Percentiles rank a stretch among this genome's conserved stretches.
Conservation (phyloP, 1,139 yeast species). For the Groenewaldozyma auringiensis region DNA sequence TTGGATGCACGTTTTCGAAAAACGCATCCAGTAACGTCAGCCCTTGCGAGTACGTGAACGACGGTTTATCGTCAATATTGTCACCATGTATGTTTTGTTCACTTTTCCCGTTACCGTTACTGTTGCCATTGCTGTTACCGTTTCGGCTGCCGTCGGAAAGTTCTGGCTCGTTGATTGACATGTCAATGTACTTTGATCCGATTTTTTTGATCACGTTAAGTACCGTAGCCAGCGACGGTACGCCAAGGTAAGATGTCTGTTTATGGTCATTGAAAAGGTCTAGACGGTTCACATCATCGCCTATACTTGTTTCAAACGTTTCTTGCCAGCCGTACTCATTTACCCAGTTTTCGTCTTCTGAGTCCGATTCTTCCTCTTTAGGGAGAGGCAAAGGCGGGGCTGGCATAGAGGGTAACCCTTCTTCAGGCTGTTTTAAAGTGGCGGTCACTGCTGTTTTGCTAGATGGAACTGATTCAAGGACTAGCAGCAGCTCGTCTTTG, state of each 20-base stretch:
- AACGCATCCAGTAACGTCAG: conserved; percentile 9
- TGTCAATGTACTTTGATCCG: background rate
- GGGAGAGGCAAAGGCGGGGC: background rate
- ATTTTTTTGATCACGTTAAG: conserved; percentile 2
- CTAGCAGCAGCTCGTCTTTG: background rate
- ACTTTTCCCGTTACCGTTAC: background rate
- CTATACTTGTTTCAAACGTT: background rate
- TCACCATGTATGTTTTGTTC: background rate
- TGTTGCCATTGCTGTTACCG: too few species aligned
- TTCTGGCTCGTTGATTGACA: background rate
- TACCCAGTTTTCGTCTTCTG: conserved; percentile 2
- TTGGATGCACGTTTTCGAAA: conserved; percentile 9
- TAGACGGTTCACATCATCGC: conserved; percentile 5
- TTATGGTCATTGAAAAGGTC: background rate
- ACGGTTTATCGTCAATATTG: background rate
- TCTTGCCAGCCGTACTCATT: conserved; percentile 9
- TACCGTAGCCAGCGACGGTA: conserved; percentile 1
- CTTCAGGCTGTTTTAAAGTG: background rate
- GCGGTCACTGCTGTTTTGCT: too few species aligned
- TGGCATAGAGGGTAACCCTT: background rate
- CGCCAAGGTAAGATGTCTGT: conserved; percentile 4
- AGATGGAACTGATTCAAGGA: background rate
- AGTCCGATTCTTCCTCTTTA: background rate
- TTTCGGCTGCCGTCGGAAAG: background rate
- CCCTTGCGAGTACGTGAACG: conserved; percentile 6